Base-by-base conservation (phyloP, 2,329 filamentous ascomycete species). In the Nigrospora sphaerica region DNA sequence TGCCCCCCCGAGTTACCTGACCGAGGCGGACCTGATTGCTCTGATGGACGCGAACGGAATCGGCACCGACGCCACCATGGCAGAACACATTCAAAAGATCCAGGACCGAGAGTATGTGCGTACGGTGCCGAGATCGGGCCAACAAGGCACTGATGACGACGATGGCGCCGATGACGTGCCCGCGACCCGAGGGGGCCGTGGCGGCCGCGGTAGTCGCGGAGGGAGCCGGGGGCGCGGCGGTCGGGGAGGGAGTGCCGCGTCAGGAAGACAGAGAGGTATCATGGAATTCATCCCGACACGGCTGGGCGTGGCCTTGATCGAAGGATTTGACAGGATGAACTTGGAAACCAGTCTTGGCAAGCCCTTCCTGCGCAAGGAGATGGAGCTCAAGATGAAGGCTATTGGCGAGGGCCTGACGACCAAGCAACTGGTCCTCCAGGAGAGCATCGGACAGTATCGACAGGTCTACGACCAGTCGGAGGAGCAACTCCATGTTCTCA, bases 11-110 rank as follows among this genome's bases (percentile, higher is more conserved):
- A 80, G 77, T 18, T 96, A 95, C 62, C 75, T 98, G 31, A 97
- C 93, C 0, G 93, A 98, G 62, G 91, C 93, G 0, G 93, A 98
- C 62, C 74, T 98, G 23, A 95, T 98, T 61, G 86, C 86, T 3
- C 77, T 98, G 12, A 98, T 98, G 93, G 93, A 98, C 68, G 91
- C 89, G 39, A 98, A 98, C 62, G 93, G 93, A 2, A 98, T 98
- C 53, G 93, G 93, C 12, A 98, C 93, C 11, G 93, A 98, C 69
- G 93, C 93, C 7, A 98, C 93, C 1, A 98, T 98, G 93, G 93
- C 93, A 0, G 93, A 98, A 58, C 93, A 98, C 62, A 98, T 98
- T 58, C 83, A 88, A 49, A 98, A 92, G 66, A 95, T 98, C 57
- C 90, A 97, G 65, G 81, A 91, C 48, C 77, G 93, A 49, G 77